Evolutionary conservation across 345 rosid species (phyloP), one percentile per base, ranked within the genome.

Genomic region (Salix brachista): DNA sequence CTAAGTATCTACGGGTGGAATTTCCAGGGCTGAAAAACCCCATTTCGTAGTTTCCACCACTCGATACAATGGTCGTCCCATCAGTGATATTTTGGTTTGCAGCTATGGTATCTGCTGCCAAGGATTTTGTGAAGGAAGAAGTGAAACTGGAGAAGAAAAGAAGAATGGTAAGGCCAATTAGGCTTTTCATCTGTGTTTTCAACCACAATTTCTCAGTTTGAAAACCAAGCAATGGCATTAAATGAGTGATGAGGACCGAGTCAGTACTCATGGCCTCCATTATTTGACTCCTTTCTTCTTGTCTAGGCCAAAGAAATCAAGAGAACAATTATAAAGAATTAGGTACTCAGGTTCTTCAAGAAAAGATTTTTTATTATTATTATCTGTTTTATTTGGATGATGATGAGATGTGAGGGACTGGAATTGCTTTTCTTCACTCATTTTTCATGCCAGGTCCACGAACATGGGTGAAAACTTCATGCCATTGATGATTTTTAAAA

Each of bases 61-160:
- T 25, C 21, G 71, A 68, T 8, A 68, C 32, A 37, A 68, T 41
- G 54, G 71, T 68, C 54, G 42, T 8, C 17, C 54, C 71, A 42
- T 68, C 52, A 4, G 26, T 68, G 18, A 68, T 21, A 25, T 37
- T 68, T 3, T 68, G 71, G 71, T 68, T 68, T 68, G 71, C 54
- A 21, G 71, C 44, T 68, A 68, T 68, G 52, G 71, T 68, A 28
- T 68, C 71, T 39, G 42, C 44, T 67, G n/a, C 70, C 70, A 18
- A 10, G 70, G 71, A 39, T 42, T 8, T 12, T 13, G 26, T 39
- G 54, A 42, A 25, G 32, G n/a, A 17, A 65, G 68, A 65, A 14
- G 41, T 21, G 19, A 34, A 65, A 65, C 23, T 16, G 19, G 16
- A 26, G n/a, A 32, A 34, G 68, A 65, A 3, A 65, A 65, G 68